Conservation (phyloP, 352 stramenopile species). For the Phytophthora sp. region DNA sequence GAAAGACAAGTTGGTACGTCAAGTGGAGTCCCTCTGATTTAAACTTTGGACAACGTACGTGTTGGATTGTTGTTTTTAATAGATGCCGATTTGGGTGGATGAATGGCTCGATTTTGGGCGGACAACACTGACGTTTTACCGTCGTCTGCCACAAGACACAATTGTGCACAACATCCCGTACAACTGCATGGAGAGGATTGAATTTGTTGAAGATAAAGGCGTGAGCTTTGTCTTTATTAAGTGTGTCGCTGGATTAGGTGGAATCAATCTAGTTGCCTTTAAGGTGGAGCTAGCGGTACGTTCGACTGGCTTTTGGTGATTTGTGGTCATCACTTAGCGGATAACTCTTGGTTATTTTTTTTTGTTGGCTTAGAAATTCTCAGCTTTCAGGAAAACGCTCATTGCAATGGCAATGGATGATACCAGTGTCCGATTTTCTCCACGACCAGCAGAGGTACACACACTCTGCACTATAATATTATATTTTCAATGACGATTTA, state of each 20-base stretch:
- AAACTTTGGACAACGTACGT: too few relatives aligned
- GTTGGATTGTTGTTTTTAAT: slow-evolving; percentile 2
- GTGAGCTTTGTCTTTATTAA: slow-evolving; percentile 35
- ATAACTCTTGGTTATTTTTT: too few relatives aligned
- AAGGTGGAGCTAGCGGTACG: slow-evolving; percentile 7
- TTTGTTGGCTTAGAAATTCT: too few relatives aligned
- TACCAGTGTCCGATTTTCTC: too few relatives aligned
- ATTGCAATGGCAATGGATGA: too few relatives aligned
- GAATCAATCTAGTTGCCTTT: slow-evolving; percentile 20
- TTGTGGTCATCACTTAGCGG: background rate
- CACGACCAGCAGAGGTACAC: too few relatives aligned
- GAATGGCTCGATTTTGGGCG: slow-evolving; percentile 60
- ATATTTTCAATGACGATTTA: too few relatives aligned
- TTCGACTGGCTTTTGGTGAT: background rate
- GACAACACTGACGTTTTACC: slow-evolving; percentile 60
- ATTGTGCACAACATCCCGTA: slow-evolving; percentile 66
- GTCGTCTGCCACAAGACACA: slow-evolving; percentile 40
- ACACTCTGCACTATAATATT: too few relatives aligned
- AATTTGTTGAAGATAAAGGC: slow-evolving; percentile 36
- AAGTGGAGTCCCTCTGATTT: too few relatives aligned
- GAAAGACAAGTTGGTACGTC: slow-evolving; percentile 33
- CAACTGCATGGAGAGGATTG: slow-evolving; percentile 46
- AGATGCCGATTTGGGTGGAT: slow-evolving; percentile 53
- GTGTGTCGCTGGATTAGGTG: slow-evolving; percentile 6
- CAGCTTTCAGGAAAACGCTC: too few relatives aligned